phyloP scores from a whole-genome alignment of 2,329 filamentous ascomycete species.

The Ceratocystis eucalypticola region DNA sequence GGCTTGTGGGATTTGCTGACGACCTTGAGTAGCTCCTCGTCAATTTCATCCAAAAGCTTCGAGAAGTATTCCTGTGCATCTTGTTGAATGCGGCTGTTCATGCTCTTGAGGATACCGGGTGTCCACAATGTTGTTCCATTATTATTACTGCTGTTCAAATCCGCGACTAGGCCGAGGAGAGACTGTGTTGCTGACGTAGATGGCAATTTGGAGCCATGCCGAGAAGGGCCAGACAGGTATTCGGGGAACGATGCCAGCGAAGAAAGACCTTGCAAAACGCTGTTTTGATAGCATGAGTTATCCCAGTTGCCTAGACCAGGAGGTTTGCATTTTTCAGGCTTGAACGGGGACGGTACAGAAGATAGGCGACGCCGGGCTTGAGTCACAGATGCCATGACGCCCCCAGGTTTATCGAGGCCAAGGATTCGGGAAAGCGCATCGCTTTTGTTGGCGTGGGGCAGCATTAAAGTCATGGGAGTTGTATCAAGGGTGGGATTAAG shows the following conservation, averaged over 20 bases:
- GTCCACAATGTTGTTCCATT: conserved; percentile 73
- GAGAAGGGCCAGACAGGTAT: conserved; percentile 43
- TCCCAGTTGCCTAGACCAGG: conserved; percentile 77
- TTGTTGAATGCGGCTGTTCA: conserved; percentile 92
- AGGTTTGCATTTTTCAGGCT: conserved; percentile 27
- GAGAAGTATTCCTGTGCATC: conserved; percentile 97
- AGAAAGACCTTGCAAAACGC: conserved; percentile 73
- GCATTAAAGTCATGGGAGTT: conserved; percentile 15
- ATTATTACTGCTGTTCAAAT: conserved; percentile 55
- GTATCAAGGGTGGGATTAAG: conserved; percentile 13
- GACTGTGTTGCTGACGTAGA: conserved; percentile 27
- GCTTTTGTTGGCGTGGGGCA: conserved; percentile 15
- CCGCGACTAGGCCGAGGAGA: conserved; percentile 52
- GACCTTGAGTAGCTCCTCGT: conserved; percentile 55
- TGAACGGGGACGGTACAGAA: conserved; percentile 11
- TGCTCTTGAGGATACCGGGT: conserved; percentile 66
- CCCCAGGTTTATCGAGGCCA: conserved; percentile 13
- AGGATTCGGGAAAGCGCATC: conserved; percentile 16
- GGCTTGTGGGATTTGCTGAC: conserved; percentile 19
- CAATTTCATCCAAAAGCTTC: conserved; percentile 71
- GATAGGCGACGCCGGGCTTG: conserved; percentile 14
- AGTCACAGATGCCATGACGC: conserved; percentile 14
- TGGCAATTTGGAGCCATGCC: conserved; percentile 22
- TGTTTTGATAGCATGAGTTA: conserved; percentile 97
- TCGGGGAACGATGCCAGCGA: conserved; percentile 55